These are phyloP conservation scores for Lepiota brunneoincarnata DNA, from an alignment of 768 basidiomycete genomes.

Conservation along the genomic window DNA sequence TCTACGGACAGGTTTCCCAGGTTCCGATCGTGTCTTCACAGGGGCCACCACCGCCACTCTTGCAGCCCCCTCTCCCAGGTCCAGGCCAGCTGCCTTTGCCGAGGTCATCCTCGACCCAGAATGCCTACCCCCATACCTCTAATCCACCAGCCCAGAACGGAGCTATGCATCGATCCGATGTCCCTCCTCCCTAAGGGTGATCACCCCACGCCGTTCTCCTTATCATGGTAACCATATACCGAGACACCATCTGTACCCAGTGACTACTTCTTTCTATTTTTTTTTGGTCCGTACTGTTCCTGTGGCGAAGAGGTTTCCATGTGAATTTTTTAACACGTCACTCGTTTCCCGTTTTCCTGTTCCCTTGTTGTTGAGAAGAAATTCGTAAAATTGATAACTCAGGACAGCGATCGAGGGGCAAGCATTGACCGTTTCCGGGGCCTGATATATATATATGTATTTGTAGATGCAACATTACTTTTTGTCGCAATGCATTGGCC, in stretches of 20 bases:
- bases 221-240: not conserved
- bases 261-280: not conserved
- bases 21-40: slow-evolving; percentile 31
- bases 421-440: slow-evolving; percentile 4
- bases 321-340: slow-evolving; percentile 1
- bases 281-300: not conserved
- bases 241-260: not conserved
- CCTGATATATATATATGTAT: slow-evolving; percentile 9
- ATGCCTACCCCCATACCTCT: slow-evolving; percentile 13
- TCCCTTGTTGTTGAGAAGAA: slow-evolving; percentile 5
- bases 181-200: not conserved
- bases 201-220: not conserved
- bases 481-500: slow-evolving; percentile 10
- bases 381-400: not conserved
- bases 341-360: not conserved
- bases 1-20: slow-evolving; percentile 48
- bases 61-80: slow-evolving; percentile 41
- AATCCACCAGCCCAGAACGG: slow-evolving; percentile 11
- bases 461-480: slow-evolving; percentile 13
- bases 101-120: slow-evolving; percentile 22
- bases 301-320: not conserved
- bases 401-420: slow-evolving; percentile 1
- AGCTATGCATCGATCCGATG: slow-evolving; percentile 6
- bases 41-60: slow-evolving; percentile 43
- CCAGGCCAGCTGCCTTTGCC: slow-evolving; percentile 26